Conservation (phyloP, 768 basidiomycete species). For the Tylopilus sp. region DNA sequence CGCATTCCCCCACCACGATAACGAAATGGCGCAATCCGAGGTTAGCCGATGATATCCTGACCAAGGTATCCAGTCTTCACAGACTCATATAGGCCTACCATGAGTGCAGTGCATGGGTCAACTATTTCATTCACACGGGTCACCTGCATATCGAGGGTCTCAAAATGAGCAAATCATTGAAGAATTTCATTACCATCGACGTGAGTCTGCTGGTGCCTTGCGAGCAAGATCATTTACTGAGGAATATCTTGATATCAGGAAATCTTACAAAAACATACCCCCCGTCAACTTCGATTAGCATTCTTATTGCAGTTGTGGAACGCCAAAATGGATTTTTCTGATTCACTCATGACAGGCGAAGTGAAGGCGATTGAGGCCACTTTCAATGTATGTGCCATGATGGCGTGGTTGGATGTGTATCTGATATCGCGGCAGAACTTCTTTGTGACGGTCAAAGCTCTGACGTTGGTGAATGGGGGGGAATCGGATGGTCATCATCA, state of each 20-base stretch:
- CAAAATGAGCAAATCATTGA: constrained; percentile 99
- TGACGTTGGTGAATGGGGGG: constrained; percentile 51
- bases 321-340: constrained; percentile 90
- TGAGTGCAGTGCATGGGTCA: constrained; percentile 90
- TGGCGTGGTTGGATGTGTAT: neutral
- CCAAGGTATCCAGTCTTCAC: constrained; percentile 1
- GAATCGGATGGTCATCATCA: constrained; percentile 60
- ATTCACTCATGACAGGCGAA: constrained; percentile 84
- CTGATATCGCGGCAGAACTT: constrained; percentile 67
- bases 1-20: constrained; percentile 99
- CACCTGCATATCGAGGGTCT: constrained; percentile 97
- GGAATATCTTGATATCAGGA: constrained; percentile 49
- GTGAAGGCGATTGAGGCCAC: constrained; percentile 79
- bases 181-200: constrained; percentile 98
- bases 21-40: constrained; percentile 97
- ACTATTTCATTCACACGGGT: constrained; percentile 98
- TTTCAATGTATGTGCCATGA: constrained; percentile 65
- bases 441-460: constrained; percentile 83
- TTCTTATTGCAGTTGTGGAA: constrained; percentile 94
- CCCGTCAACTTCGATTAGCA: constrained; percentile 86
- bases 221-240: constrained; percentile 2
- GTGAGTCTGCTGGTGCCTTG: constrained; percentile 41
- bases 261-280: constrained; percentile 75
- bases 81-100: constrained; percentile 75
- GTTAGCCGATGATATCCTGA: constrained; percentile 36